Conservation (phyloP, 148 eudicot species). For the Salicornia ramosissima region DNA sequence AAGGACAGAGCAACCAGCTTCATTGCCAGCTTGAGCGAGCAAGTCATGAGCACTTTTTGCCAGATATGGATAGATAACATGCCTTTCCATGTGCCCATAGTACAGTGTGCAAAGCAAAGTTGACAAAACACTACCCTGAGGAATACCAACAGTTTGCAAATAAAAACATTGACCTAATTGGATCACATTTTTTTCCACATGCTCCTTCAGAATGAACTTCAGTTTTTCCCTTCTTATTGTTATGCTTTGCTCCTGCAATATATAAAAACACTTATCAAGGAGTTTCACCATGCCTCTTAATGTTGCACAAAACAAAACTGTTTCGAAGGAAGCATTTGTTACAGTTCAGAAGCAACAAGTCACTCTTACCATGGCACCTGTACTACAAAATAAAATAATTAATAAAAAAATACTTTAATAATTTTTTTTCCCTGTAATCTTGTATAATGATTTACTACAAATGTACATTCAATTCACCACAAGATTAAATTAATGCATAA, state of each 20-base stretch:
- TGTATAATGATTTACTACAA: no score
- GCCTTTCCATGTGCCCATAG: constrained; percentile 71
- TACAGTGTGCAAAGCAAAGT: constrained; percentile 78
- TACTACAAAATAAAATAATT: background rate
- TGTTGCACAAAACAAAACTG: background rate
- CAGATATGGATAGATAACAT: constrained; percentile 51
- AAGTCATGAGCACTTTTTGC: constrained; percentile 27
- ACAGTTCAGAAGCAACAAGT: background rate
- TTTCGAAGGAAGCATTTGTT: constrained; percentile 1
- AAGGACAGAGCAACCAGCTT: constrained; percentile 13
- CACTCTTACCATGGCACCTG: background rate
- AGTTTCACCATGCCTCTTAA: background rate
- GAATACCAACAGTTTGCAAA: constrained; percentile 80
- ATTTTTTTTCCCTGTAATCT: no score
- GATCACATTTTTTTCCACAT: constrained; percentile 64
- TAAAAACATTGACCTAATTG: constrained; percentile 41
- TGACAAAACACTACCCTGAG: constrained; percentile 90
- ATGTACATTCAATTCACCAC: no score
- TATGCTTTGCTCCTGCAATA: constrained; percentile 53
- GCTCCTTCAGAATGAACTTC: constrained; percentile 45
- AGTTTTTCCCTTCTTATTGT: constrained; percentile 45
- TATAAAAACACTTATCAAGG: background rate
- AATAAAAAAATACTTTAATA: no score
- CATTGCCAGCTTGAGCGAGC: constrained; percentile 15
- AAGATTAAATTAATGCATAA: no score